Base-by-base conservation (phyloP, 2,329 filamentous ascomycete genomes). In the Alternaria rosae region DNA sequence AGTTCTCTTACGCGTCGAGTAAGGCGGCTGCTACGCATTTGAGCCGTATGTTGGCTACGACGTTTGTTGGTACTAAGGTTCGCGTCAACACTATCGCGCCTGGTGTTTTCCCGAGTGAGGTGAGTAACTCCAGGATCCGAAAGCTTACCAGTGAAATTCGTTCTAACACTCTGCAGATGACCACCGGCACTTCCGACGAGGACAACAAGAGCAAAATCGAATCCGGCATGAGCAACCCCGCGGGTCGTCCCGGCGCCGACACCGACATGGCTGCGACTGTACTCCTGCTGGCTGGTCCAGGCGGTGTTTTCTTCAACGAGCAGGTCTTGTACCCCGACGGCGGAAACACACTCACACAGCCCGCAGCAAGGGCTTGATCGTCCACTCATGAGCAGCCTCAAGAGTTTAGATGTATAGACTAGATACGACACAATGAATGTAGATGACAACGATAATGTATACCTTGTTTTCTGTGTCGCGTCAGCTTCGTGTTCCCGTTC, bases 261-360 rank as follows among this genome's bases (percentile, higher is more conserved):
- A 79, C 76, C 12, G 84, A 86, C 4, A 73, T 72, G 68, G 70
- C 68, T 56, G 68, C 69, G 13, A 68, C 68, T n/a, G 66, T 85
- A 6, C 70, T 87, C 50, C 82, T 86, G 65, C 72, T 86, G 42
- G 84, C 84, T 38, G 83, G 85, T 0, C 81, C 79, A 28, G 83
- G 83, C 26, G 84, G 84, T 3, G 67, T 82, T 1, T 86, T 86
- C 64, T 82, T 85, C 62, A 86, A 87, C 44, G 83, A 85, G 47
- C 84, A 86, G 71, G 81, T 85, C 30, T 59, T 87, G 45, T 84
- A 84, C 65, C 83, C 83, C 13, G 84, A 86, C 70, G 84, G 84
- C 43, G 74, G 76, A 54, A 71, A 65, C 48, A 64, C 60, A 6
- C 63, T 66, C 23, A 48, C 54, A 15, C 61, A 64, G 57, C 58